Conservation (phyloP, 2,329 filamentous ascomycete species). For the Claviceps sp. region DNA sequence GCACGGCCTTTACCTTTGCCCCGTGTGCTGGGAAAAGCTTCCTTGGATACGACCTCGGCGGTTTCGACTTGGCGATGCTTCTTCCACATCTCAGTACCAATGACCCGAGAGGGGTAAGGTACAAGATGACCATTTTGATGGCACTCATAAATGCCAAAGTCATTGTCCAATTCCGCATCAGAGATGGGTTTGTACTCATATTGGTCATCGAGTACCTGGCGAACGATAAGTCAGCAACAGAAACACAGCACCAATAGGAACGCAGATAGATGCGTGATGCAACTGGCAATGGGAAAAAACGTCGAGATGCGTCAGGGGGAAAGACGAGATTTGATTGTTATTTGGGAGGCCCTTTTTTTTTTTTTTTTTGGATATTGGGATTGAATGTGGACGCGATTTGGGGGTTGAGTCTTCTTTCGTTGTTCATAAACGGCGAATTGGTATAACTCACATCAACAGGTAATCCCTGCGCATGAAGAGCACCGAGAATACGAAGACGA, state of each 20-base stretch:
- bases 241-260: not conserved
- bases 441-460: slow-evolving; percentile 34
- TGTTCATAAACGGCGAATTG: not conserved
- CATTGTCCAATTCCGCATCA: slow-evolving; percentile 27
- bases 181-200: slow-evolving; percentile 32
- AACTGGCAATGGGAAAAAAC: not conserved
- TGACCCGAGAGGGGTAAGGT: slow-evolving; percentile 30
- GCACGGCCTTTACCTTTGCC: slow-evolving; percentile 20
- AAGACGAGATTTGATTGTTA: not conserved
- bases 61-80: slow-evolving; percentile 24
- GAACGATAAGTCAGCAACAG: slow-evolving; percentile 5
- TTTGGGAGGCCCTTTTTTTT: too few relatives aligned
- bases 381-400: too few relatives aligned
- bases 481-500: slow-evolving; percentile 30
- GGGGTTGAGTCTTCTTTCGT: too few relatives aligned
- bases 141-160: slow-evolving; percentile 29
- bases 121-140: slow-evolving; percentile 28
- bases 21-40: slow-evolving; percentile 12
- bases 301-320: slow-evolving; percentile 1
- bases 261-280: slow-evolving; percentile 1
- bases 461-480: slow-evolving; percentile 28
- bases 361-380: too few relatives aligned
- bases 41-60: slow-evolving; percentile 18
- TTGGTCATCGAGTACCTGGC: slow-evolving; percentile 27
- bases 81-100: slow-evolving; percentile 29